Evolutionary conservation across 257 asterid species (phyloP), one percentile per base, ranked within the genome.

Genomic region (Lithospermum erythrorhizon): DNA sequence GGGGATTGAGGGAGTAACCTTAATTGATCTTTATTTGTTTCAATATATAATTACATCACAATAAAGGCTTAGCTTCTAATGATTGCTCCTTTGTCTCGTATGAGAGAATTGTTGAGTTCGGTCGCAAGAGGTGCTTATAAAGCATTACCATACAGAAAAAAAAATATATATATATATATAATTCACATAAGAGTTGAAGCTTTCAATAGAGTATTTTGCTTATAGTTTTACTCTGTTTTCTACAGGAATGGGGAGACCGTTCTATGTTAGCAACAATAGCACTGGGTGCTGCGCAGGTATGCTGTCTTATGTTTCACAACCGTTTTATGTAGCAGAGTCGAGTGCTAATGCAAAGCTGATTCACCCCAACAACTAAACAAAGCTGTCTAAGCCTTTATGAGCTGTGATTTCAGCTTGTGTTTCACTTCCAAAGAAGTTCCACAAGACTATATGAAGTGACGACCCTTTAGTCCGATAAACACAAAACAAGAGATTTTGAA

Each of bases 191-290:
- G 45, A 35, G 14, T n/a, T 22, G 19, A 32, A 13, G 56, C 55
- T 65, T 16, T 7, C 0, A 24, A 57, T 9, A 10, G 11, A 5
- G 32, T 18, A 35, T 29, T 25, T 18, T 55, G n/a, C 17, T 22
- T 56, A 6, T 56, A 20, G 13, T 53, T 20, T 53, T 9, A 53
- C 11, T 5, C 23, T 53, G 25, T 56, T 23, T 56, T 6, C 60
- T 56, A 49, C 49, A 83, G 96, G 96, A 87, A 85, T 85, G 96
- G 99, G 99, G 99, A 68, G 97, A 93, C 69, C 97, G 99, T 14
- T 93, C 99, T 3, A 93, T 93, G 99, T 89, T 93, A 57, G 99
- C 99, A 29, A 93, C 99, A 9, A 86, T 93, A 74, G 99, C 97
- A 59, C 86, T 89, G 14, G 97, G 97, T 56, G 99, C 99, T 45